phyloP scores from a whole-genome alignment of 2,329 filamentous ascomycete genomes.

The Colletotrichum eleusines region DNA sequence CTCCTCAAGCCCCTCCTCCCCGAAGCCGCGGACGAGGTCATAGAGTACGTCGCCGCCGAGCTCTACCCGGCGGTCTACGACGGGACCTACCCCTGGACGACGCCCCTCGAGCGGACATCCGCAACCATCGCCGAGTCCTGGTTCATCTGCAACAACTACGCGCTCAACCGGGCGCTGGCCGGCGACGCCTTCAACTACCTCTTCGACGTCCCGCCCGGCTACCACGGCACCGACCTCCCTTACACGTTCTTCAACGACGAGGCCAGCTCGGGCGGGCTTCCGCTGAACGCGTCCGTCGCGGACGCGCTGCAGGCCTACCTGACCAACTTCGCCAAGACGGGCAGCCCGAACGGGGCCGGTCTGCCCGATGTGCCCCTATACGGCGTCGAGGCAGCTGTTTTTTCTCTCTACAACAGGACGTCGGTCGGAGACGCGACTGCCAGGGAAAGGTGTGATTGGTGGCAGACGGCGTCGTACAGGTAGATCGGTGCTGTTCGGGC shows the following conservation, averaged over 20 bases:
- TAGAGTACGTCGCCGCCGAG: constrained; percentile 24
- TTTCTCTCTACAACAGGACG: constrained; percentile 35
- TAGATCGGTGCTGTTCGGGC: neutral
- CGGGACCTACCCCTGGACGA: constrained; percentile 15
- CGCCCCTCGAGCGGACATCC: constrained; percentile 51
- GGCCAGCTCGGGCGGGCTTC: neutral
- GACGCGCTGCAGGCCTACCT: constrained; percentile 50
- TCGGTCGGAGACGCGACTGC: constrained; percentile 30
- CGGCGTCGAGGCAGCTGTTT: constrained; percentile 4
- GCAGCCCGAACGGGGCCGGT: constrained; percentile 44
- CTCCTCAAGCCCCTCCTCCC: neutral
- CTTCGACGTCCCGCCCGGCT: neutral
- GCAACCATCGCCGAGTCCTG: neutral
- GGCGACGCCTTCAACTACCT: neutral
- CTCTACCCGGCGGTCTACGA: constrained; percentile 56
- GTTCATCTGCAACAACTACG: neutral
- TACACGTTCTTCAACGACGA: neutral
- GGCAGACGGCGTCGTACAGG: constrained; percentile 37
- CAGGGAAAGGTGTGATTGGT: constrained; percentile 48
- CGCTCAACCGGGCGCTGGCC: neutral
- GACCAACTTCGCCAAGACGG: constrained; percentile 48
- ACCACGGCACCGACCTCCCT: neutral
- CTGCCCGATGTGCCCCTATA: constrained; percentile 32
- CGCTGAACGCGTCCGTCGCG: constrained; percentile 43
- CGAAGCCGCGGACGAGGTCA: neutral